phyloP scores from a whole-genome alignment of 192 early-diverging fungal genomes.

The Coemansia sp. region DNA sequence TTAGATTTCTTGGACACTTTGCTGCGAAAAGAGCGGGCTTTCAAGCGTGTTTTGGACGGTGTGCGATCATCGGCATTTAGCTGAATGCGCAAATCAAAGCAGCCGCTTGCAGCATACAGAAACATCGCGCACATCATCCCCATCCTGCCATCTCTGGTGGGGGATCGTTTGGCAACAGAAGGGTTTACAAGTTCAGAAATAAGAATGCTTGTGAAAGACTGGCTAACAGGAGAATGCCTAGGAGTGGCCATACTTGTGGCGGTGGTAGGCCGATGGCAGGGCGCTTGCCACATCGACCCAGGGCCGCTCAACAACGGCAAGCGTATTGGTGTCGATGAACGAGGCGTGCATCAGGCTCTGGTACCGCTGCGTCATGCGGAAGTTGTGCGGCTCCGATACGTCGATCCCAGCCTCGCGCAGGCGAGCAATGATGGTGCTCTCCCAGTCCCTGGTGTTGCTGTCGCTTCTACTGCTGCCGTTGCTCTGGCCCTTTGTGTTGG shows the following conservation, averaged over 20 bases:
- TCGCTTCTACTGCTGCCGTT: neutral
- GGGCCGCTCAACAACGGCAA: slow-evolving; percentile 89
- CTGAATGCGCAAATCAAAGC: too few relatives aligned
- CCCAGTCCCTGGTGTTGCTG: slow-evolving; percentile 30
- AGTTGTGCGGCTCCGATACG: slow-evolving; percentile 58
- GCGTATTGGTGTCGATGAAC: slow-evolving; percentile 66
- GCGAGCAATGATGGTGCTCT: slow-evolving; percentile 40
- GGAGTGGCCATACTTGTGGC: slow-evolving; percentile 72
- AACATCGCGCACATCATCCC: too few relatives aligned
- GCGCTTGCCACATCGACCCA: slow-evolving; percentile 73
- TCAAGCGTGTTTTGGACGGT: too few relatives aligned
- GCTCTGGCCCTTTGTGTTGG: slow-evolving; percentile 19
- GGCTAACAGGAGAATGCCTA: slow-evolving; percentile 2
- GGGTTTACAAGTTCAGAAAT: neutral
- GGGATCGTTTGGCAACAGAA: neutral
- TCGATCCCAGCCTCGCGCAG: slow-evolving; percentile 53
- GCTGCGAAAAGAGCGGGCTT: too few relatives aligned
- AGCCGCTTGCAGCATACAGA: too few relatives aligned
- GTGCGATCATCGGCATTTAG: too few relatives aligned
- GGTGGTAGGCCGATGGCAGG: slow-evolving; percentile 79
- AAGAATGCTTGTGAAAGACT: neutral
- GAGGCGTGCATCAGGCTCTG: slow-evolving; percentile 79
- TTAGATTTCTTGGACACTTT: too few relatives aligned
- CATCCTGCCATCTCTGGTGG: too few relatives aligned
- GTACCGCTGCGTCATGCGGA: slow-evolving; percentile 75